phyloP scores from a whole-genome alignment of 129 eudicot species.

The Solidago caesia region DNA sequence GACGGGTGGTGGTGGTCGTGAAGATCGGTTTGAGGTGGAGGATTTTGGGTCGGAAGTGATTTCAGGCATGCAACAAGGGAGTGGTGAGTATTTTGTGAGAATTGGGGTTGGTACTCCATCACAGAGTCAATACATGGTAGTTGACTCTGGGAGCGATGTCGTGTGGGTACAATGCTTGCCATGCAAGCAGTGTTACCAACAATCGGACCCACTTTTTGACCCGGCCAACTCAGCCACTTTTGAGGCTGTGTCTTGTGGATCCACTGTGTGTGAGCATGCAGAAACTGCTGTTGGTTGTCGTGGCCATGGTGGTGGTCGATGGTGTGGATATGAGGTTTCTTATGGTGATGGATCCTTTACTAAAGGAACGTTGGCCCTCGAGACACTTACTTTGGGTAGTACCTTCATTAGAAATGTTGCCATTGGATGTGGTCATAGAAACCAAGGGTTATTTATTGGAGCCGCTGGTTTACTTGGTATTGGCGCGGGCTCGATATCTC shows the following conservation, averaged over 20 bases:
- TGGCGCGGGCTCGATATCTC: conserved; percentile 83
- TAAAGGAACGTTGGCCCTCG: conserved; percentile 71
- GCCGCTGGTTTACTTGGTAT: conserved; percentile 87
- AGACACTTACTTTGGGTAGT: conserved; percentile 58
- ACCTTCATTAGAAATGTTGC: conserved; percentile 60
- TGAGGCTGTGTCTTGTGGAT: conserved; percentile 61
- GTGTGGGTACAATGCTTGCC: conserved; percentile 96
- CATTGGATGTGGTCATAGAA: conserved; percentile 84
- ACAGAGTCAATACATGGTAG: conserved; percentile 76
- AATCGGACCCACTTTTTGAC: conserved; percentile 87
- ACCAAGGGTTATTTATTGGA: conserved; percentile 79
- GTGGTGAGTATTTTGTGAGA: conserved; percentile 88
- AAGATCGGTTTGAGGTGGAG: conserved; percentile 45
- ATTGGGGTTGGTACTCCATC: conserved; percentile 90
- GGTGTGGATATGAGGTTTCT: conserved; percentile 63
- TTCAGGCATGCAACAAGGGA: conserved; percentile 91
- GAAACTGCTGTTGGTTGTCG: conserved; percentile 64
- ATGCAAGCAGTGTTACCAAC: conserved; percentile 73
- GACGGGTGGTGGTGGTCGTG: conserved; percentile 22
- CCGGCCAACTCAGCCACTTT: conserved; percentile 67
- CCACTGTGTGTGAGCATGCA: conserved; percentile 61
- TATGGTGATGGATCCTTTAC: conserved; percentile 91
- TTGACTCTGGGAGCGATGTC: conserved; percentile 87
- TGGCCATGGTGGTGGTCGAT: conserved; percentile 60
- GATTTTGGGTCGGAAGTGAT: conserved; percentile 87